phyloP scores from a whole-genome alignment of 768 basidiomycete species.

The Cystobasidium onofrii region DNA sequence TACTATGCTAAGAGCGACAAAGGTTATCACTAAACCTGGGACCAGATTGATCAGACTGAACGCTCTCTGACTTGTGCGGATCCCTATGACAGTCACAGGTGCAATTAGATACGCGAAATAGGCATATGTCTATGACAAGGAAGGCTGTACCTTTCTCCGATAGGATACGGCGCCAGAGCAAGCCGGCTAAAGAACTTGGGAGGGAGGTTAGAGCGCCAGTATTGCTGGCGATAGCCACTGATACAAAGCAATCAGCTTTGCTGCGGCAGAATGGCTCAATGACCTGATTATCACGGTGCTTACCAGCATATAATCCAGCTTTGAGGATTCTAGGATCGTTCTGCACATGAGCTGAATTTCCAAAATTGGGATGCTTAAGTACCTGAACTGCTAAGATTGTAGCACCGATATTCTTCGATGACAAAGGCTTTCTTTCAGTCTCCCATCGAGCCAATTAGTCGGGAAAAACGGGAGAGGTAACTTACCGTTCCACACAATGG shows the following conservation, averaged over 20 bases:
- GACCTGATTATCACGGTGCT: not conserved
- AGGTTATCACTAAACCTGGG: slow-evolving; percentile 26
- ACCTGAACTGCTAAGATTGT: slow-evolving; percentile 32
- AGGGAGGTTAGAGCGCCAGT: slow-evolving; percentile 20
- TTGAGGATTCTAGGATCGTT: slow-evolving; percentile 22
- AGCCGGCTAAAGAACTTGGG: slow-evolving; percentile 17
- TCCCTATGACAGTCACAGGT: slow-evolving; percentile 1
- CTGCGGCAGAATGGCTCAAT: not conserved
- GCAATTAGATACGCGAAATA: not conserved
- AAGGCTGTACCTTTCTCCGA: slow-evolving; percentile 22
- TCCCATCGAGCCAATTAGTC: too few relatives aligned
- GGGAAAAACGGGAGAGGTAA: slow-evolving; percentile 46
- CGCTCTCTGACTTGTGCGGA: slow-evolving; percentile 16
- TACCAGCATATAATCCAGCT: slow-evolving; percentile 31
- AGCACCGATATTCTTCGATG: slow-evolving; percentile 28
- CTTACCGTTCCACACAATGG: slow-evolving; percentile 75
- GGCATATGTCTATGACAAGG: not conserved
- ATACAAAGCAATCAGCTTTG: not conserved
- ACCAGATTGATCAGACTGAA: slow-evolving; percentile 21
- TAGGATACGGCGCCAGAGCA: slow-evolving; percentile 24
- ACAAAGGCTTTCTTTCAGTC: too few relatives aligned
- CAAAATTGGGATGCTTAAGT: slow-evolving; percentile 6
- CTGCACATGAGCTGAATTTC: slow-evolving; percentile 10
- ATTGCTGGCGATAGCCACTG: slow-evolving; percentile 27
- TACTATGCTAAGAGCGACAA: slow-evolving; percentile 16